Conservation (phyloP, 2,329 filamentous ascomycete genomes). For the Cladosporium austrohemisphaericum region DNA sequence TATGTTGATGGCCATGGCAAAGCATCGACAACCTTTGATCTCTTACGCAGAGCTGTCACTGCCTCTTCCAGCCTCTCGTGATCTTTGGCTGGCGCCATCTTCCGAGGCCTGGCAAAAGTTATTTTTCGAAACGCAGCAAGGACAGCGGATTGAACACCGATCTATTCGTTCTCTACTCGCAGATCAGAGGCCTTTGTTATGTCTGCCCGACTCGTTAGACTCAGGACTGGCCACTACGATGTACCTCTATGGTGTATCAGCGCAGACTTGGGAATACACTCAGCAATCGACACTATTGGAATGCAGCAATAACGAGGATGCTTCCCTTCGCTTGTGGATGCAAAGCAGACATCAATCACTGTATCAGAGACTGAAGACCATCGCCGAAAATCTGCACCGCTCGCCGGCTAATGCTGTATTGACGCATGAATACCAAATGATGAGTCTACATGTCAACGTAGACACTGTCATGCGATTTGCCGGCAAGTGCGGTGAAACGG, state of each 20-base stretch:
- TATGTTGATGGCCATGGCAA: slow-evolving; percentile 21
- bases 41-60: slow-evolving; percentile 22
- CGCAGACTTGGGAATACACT: slow-evolving; percentile 21
- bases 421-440: slow-evolving; percentile 20
- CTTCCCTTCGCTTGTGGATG: slow-evolving; percentile 21
- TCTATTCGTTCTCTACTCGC: slow-evolving; percentile 18
- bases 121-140: not conserved
- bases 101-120: slow-evolving; percentile 19
- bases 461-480: slow-evolving; percentile 21
- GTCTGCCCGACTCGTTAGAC: slow-evolving; percentile 17
- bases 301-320: slow-evolving; percentile 12
- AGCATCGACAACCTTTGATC: slow-evolving; percentile 20
- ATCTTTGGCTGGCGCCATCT: slow-evolving; percentile 21
- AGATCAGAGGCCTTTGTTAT: slow-evolving; percentile 10
- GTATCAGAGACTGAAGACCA: slow-evolving; percentile 16
- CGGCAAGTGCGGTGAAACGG: slow-evolving; percentile 22
- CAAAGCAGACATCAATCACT: slow-evolving; percentile 20
- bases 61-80: slow-evolving; percentile 19
- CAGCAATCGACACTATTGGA: slow-evolving; percentile 18
- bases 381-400: not conserved
- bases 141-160: not conserved
- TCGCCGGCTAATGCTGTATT: slow-evolving; percentile 14
- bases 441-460: slow-evolving; percentile 19
- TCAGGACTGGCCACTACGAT: slow-evolving; percentile 14
- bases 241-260: slow-evolving; percentile 19